Conservation (phyloP, 2,329 filamentous ascomycete genomes). For the Cryphonectria japonica region DNA sequence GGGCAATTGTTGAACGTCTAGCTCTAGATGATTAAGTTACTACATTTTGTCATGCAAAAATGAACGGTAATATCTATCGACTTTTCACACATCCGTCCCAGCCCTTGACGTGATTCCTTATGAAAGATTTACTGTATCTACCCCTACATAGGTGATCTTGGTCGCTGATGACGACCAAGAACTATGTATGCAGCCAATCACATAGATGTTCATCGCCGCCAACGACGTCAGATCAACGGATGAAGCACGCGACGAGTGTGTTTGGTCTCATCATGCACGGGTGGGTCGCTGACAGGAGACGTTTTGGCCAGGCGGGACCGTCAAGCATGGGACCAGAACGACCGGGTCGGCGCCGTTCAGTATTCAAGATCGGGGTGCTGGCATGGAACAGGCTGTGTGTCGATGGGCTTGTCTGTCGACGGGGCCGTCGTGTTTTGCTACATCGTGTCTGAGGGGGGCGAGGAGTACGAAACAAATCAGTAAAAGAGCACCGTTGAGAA, state of each 20-base stretch:
- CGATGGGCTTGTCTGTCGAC: not conserved
- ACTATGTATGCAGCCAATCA: not conserved
- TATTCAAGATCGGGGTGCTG: not conserved
- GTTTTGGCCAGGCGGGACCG: not conserved
- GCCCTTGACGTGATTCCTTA: not conserved
- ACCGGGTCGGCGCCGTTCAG: not conserved
- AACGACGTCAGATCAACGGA: not conserved
- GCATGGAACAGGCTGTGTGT: not conserved
- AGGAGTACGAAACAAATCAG: not conserved
- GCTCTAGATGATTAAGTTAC: not conserved
- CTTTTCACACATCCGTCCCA: not conserved
- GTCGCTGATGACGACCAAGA: not conserved
- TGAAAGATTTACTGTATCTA: not conserved
- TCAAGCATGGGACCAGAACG: not conserved
- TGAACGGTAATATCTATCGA: not conserved
- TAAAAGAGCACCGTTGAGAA: not conserved
- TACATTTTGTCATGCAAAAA: not conserved
- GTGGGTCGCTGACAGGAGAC: slow-evolving; percentile 2
- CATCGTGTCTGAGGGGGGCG: not conserved
- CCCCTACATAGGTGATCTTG: not conserved
- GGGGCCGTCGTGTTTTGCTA: not conserved
- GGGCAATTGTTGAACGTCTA: not conserved
- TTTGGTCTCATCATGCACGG: not conserved
- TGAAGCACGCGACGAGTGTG: not conserved
- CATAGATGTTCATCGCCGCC: not conserved